Conservation (phyloP, 2,329 filamentous ascomycete species). For the Clarireedia homoeocarpa region DNA sequence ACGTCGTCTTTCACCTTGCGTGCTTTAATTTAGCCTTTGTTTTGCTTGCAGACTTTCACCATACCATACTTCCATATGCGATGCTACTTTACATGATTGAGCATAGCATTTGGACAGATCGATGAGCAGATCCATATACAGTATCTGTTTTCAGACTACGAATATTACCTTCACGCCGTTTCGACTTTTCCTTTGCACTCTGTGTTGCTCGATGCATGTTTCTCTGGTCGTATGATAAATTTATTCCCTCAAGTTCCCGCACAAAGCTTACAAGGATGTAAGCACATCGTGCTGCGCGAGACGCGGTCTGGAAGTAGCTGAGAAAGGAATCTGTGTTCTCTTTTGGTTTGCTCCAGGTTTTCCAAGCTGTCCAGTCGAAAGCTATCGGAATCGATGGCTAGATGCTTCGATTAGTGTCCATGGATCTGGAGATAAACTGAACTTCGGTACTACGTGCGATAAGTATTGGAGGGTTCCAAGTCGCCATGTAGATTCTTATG, state of each 20-base stretch:
- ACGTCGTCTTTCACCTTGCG: no score
- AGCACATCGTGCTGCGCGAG: background rate
- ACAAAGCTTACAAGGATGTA: background rate
- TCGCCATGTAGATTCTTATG: background rate
- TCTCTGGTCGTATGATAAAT: background rate
- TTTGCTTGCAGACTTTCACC: no score
- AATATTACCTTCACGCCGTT: background rate
- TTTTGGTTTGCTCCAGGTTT: constrained; percentile 13
- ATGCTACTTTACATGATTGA: background rate
- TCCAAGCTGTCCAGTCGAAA: constrained; percentile 34
- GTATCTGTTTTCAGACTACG: background rate
- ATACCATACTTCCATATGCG: no score
- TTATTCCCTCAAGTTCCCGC: background rate
- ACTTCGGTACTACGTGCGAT: constrained; percentile 17
- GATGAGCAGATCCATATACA: background rate
- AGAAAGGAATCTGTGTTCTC: background rate
- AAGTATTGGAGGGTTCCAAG: constrained; percentile 21
- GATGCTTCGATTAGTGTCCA: constrained; percentile 31
- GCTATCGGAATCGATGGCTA: constrained; percentile 31
- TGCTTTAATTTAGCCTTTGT: no score
- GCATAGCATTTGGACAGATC: background rate
- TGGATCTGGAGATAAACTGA: constrained; percentile 19
- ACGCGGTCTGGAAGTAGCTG: background rate
- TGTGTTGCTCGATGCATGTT: background rate
- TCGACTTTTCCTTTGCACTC: background rate